phyloP scores from a whole-genome alignment of 345 rosid species.

The Clausena lansium region DNA sequence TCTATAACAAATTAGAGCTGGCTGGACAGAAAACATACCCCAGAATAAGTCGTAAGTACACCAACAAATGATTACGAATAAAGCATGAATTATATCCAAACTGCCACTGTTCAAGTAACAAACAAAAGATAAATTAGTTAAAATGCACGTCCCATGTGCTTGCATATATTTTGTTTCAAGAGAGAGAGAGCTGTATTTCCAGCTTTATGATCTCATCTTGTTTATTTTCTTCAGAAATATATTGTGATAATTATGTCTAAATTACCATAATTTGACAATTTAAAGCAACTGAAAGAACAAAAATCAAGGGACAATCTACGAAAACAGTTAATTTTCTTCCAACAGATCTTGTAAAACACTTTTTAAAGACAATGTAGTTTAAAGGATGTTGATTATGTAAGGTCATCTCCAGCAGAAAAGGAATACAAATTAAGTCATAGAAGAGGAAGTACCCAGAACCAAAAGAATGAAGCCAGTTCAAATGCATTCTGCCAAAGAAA shows the following conservation, averaged over 20 bases:
- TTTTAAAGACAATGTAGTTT: slow-evolving; percentile 4
- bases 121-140: slow-evolving; percentile 17
- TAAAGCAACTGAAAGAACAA: background rate
- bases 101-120: slow-evolving; percentile 71
- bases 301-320: background rate
- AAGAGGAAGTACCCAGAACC: slow-evolving; percentile 85
- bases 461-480: slow-evolving; percentile 91
- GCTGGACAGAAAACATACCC: slow-evolving; percentile 52
- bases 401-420: slow-evolving; percentile 7
- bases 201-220: background rate
- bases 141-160: background rate
- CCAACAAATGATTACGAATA: slow-evolving; percentile 64
- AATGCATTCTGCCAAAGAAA: slow-evolving; percentile 74
- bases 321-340: background rate
- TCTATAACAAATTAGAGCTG: background rate
- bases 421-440: slow-evolving; percentile 17
- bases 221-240: background rate
- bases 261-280: background rate
- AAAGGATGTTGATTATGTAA: background rate
- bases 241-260: background rate
- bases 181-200: background rate
- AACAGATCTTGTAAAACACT: background rate
- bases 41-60: slow-evolving; percentile 68
- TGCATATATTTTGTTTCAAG: background rate
- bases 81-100: slow-evolving; percentile 94